Percentiles rank a stretch among this genome's conserved stretches.
Evolutionary conservation across 345 rosid genomes (phyloP).

Genomic region (Syzygium jambos): DNA sequence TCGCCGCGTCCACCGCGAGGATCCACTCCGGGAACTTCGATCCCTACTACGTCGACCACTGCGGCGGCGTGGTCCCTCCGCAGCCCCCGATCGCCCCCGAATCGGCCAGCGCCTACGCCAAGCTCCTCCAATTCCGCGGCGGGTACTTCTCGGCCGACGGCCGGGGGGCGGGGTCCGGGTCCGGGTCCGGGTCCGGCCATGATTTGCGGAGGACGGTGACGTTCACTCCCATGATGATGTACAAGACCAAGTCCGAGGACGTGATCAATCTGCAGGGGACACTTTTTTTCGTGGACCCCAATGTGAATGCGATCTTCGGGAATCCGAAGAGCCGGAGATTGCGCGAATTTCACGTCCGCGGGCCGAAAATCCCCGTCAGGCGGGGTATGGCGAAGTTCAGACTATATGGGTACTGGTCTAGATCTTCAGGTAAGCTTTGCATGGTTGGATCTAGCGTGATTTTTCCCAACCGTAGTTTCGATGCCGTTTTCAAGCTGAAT

Average conservation of each 20-base stretch:
- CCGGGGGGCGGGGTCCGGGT: not conserved
- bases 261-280: conserved; percentile 27
- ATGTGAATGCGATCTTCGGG: not conserved
- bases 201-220: not conserved
- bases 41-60: conserved; percentile 37
- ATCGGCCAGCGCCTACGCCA: conserved; percentile 14
- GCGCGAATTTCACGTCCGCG: conserved; percentile 36
- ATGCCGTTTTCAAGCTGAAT: conserved; percentile 54
- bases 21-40: conserved; percentile 1
- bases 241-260: conserved; percentile 10
- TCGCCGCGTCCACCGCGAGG: conserved; percentile 4
- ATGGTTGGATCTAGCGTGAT: conserved; percentile 67
- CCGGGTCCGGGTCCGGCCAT: not conserved
- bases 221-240: conserved; percentile 1
- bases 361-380: conserved; percentile 35
- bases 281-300: conserved; percentile 21
- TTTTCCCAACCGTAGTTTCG: conserved; percentile 14
- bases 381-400: conserved; percentile 21
- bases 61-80: conserved; percentile 38
- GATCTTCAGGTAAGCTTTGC: conserved; percentile 65
- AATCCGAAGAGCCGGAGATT: conserved; percentile 11
- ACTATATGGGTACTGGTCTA: conserved; percentile 65
- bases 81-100: conserved; percentile 17
- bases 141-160: conserved; percentile 15
- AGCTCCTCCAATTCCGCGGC: not conserved